Evolutionary conservation across 1,284 basidiomycete genomes (phyloP).

Genomic region (Trichosporon ovoides): DNA sequence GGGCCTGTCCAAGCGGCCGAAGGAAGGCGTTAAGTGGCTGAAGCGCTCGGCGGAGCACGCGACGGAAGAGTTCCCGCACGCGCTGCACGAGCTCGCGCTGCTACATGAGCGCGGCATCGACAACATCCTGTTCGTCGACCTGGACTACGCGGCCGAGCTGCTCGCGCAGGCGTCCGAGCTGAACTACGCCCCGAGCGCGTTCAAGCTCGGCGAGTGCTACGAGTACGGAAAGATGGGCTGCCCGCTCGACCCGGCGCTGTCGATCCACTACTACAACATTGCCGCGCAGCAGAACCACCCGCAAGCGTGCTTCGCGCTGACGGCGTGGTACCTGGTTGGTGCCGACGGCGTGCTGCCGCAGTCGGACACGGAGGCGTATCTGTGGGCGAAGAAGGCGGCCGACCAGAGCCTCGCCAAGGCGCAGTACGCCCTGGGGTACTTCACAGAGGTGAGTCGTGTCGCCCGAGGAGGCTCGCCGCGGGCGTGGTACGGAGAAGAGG

Average conservation of each 20-base stretch:
- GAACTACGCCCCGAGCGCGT: constrained; percentile 92
- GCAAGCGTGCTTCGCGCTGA: constrained; percentile 95
- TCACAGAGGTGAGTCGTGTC: constrained; percentile 61
- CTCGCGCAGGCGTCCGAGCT: constrained; percentile 92
- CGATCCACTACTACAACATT: constrained; percentile 99
- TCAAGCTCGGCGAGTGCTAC: constrained; percentile 95
- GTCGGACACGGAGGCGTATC: constrained; percentile 92
- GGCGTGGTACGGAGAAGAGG: not conserved
- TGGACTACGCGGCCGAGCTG: constrained; percentile 90
- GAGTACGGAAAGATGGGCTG: constrained; percentile 99
- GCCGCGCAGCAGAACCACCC: constrained; percentile 95
- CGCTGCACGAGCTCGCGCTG: constrained; percentile 88
- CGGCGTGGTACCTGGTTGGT: constrained; percentile 98
- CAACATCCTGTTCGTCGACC: constrained; percentile 93
- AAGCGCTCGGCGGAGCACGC: constrained; percentile 94
- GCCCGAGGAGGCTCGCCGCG: not conserved
- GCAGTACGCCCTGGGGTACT: constrained; percentile 96
- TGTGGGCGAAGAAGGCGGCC: constrained; percentile 88
- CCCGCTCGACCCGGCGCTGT: constrained; percentile 93
- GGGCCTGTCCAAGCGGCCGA: constrained; percentile 75
- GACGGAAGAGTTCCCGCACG: constrained; percentile 91
- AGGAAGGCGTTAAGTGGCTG: constrained; percentile 97
- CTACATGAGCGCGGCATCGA: constrained; percentile 93
- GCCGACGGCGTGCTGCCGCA: constrained; percentile 96
- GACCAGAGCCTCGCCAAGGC: constrained; percentile 85